Evolutionary conservation across 2,329 filamentous ascomycete genomes (phyloP), one percentile per base, ranked within the genome.

Genomic region (Ciborinia camelliae): DNA sequence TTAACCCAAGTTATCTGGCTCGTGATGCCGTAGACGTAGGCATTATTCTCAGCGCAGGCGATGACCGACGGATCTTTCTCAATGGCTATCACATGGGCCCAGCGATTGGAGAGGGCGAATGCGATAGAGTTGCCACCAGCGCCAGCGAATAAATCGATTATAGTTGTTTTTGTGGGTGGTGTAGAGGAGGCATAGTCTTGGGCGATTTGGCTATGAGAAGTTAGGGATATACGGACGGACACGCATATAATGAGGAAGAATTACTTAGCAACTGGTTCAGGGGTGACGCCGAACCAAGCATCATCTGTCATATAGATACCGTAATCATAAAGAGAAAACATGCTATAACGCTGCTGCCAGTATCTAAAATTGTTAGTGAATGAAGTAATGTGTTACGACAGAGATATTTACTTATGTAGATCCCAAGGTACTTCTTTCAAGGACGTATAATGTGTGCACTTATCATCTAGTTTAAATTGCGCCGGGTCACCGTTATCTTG

Each of bases 221-320:
- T 67, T 57, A 64, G 60, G 39, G 51, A 28, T 28, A 3, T 18
- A 48, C 7, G 9, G 9, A 50, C 39, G 52, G 20, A 64, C 55
- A 26, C 14, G n/a, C 30, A 30, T 53, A 41, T 57, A 50, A 37
- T 23, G 12, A 35, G 14, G 41, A 30, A 26, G 39, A 79, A 82
- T 72, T 80, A 95, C 91, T 83, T 87, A 66, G 95, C 95, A 35
- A 99, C 86, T 5, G 91, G 90, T 76, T 99, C 94, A 18, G 95
- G 93, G 0, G 96, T 99, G 9, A 98, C 93, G 63, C 93, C 95
- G 76, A 95, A 99, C 95, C 95, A 99, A 62, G 92, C 90, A 78
- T 94, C 89, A 75, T 96, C 88, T 0, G 96, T 99, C 82, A 99
- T 86, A 81, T 87, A 89, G 70, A 99, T 84, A 63, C 92, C 94